Evolutionary conservation across 140 eudicot species (phyloP).

Genomic region (Anethum foeniculum): DNA sequence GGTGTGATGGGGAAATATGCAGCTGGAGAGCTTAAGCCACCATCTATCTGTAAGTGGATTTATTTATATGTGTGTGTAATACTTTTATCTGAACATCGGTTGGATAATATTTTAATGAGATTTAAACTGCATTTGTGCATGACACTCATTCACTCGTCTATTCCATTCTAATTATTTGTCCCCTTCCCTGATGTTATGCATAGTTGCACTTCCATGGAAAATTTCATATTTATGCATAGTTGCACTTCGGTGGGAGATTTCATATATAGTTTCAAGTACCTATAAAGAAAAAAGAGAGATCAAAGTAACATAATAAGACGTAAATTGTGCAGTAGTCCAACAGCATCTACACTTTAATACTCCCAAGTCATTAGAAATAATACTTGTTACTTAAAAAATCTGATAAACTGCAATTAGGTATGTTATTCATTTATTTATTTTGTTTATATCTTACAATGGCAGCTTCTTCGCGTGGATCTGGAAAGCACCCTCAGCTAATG

Average conservation of each 20-base stretch:
- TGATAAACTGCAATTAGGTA: constrained; percentile 13
- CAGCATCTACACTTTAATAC: background rate
- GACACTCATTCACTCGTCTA: background rate
- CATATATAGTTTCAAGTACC: background rate
- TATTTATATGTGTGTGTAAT: background rate
- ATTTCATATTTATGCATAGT: background rate
- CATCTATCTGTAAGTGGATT: constrained; percentile 55
- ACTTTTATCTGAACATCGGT: background rate
- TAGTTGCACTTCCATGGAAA: background rate
- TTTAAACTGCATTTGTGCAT: background rate
- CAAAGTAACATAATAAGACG: background rate
- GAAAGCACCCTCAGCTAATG: constrained; percentile 91
- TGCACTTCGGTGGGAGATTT: background rate
- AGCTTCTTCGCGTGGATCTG: constrained; percentile 88
- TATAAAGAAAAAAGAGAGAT: background rate
- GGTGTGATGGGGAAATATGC: constrained; percentile 99
- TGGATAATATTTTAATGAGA: background rate
- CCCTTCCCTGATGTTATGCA: background rate
- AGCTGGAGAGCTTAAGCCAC: constrained; percentile 95
- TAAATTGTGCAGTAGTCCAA: background rate
- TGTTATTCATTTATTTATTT: background rate
- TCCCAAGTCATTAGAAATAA: background rate
- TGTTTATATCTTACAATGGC: constrained; percentile 15
- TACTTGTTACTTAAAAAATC: constrained; percentile 4
- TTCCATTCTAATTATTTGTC: background rate